Conservation (phyloP, 306 rosid genomes). For the Inga leiocalycina region DNA sequence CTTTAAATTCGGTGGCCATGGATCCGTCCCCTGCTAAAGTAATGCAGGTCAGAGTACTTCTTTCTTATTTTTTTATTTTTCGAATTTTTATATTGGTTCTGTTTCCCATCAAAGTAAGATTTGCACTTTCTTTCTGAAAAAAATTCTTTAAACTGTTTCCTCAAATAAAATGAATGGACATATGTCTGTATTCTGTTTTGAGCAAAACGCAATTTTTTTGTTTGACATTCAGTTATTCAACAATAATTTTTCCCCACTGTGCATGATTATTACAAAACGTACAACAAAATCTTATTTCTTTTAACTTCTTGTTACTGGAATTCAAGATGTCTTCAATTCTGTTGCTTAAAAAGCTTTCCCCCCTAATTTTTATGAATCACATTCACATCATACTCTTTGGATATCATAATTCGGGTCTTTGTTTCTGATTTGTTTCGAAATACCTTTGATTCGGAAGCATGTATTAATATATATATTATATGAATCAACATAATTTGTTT, state of each 20-base stretch:
- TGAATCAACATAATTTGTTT: not conserved
- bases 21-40: constrained; percentile 34
- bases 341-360: not conserved
- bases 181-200: constrained; percentile 6
- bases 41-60: constrained; percentile 50
- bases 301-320: not conserved
- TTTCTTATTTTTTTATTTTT: constrained; percentile 7
- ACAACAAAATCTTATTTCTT: not conserved
- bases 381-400: not conserved
- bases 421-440: not conserved
- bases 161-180: constrained; percentile 15
- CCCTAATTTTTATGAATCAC: not conserved
- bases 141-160: constrained; percentile 2
- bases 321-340: not conserved
- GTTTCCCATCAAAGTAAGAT: constrained; percentile 30
- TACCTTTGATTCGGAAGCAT: too few species aligned
- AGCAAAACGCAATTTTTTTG: not conserved
- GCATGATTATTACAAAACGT: not conserved
- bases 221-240: not conserved
- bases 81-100: constrained; percentile 12
- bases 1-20: constrained; percentile 28
- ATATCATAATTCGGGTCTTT: not conserved
- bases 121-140: not conserved
- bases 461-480: too few species aligned
- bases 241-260: not conserved